Base-by-base conservation (phyloP, 371 early-diverging fungal species). In the Sporodiniella umbellata region DNA sequence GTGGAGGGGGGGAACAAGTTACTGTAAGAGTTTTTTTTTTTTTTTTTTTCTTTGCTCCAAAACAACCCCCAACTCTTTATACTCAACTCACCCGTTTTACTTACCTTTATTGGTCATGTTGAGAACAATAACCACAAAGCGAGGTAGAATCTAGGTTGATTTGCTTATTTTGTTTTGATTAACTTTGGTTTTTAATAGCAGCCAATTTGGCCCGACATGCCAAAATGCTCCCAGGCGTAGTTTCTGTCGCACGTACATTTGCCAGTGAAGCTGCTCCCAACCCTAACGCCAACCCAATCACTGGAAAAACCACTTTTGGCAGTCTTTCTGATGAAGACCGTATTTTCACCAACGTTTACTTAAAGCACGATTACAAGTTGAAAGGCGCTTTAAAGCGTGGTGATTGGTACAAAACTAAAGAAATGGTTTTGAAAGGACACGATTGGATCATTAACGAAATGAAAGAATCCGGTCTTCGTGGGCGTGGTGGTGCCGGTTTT, bases 391-490 rank as follows among this genome's bases (percentile, higher is more conserved):
- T 86, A 68, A 87, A 89, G 75, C 90, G 97, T 56, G 97, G 98
- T 49, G 97, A 98, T 78, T 98, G 97, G 97, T 87, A 95, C 85
- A 95, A 95, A 80, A 98, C 98, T 52, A 98, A 98, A 79, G 97
- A 98, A 68, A 85, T 98, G 40, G 62, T 98, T 31, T 81, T 90
- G 48, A 98, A 98, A 76, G 98, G 98, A 39, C 86, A 91, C 62
- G 91, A 93, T 47, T 98, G 96, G 96, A 98, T 98, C 62, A 77
- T 98, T 57, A 86, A 93, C 65, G 95, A 98, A 80, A 89, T 96
- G 83, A 98, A 98, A 76, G 81, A 80, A 46, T 93, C 94, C 19
- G 98, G 98, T 37, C 80, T 98, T 53, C 87, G 98, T 59, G 97
- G 98, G 50, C 91, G 98, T 56, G 98, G 97, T 67, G 98, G 97